These are phyloP conservation scores for Asterophora parasitica DNA, from an alignment of 768 basidiomycete genomes.

Conservation along the genomic window DNA sequence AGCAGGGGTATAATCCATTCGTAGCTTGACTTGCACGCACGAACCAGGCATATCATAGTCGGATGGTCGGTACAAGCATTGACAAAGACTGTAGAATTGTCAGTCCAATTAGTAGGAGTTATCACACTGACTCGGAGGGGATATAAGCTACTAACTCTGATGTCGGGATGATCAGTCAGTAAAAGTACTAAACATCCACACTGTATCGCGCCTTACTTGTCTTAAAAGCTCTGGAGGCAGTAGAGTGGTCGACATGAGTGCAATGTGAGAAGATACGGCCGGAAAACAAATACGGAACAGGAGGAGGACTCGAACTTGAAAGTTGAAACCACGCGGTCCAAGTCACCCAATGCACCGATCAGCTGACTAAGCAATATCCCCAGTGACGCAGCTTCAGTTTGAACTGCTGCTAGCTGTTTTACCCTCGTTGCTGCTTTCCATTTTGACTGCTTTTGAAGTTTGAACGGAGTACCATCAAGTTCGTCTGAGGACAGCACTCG, in stretches of 20 bases:
- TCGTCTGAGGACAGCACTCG: no score
- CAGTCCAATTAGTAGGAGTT: no score
- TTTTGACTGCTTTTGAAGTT: no score
- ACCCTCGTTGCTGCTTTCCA: no score
- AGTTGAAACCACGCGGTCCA: no score
- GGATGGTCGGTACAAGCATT: conserved; percentile 11
- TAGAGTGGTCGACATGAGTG: neutral
- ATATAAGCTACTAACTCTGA: neutral
- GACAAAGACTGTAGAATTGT: conserved; percentile 12
- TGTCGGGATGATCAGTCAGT: no score
- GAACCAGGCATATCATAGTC: conserved; percentile 2
- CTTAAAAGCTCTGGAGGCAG: conserved; percentile 10
- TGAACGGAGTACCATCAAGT: neutral
- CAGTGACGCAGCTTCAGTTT: no score
- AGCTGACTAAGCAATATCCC: no score
- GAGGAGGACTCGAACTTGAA: no score
- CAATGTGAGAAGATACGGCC: neutral
- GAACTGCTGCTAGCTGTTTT: no score
- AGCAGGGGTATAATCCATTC: conserved; percentile 20
- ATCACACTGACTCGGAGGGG: no score
- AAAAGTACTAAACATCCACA: neutral
- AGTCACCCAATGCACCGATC: no score
- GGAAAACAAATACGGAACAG: neutral
- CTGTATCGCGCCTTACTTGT: neutral
- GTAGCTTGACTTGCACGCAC: conserved; percentile 9